phyloP scores from a whole-genome alignment of 1,139 yeast species.

The Suhomyces anneliseae region DNA sequence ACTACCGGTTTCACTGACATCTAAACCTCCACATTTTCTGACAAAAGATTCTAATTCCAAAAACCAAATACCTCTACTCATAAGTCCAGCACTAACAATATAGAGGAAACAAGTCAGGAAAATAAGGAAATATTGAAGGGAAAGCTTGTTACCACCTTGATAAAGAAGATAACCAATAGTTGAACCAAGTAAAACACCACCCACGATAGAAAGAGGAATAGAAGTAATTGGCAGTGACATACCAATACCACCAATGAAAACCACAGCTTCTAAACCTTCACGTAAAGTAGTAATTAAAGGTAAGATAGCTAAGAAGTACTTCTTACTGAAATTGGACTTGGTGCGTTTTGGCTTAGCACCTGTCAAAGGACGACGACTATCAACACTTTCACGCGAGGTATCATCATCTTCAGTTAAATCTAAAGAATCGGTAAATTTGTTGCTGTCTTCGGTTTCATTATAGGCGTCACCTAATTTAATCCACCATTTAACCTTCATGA shows the following conservation, averaged over 20 bases:
- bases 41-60: conserved; percentile 45
- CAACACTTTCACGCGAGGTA: conserved; percentile 13
- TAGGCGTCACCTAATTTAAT: conserved; percentile 47
- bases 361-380: conserved; percentile 16
- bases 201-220: conserved; percentile 38
- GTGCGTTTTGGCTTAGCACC: not conserved
- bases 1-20: conserved; percentile 49
- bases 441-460: conserved; percentile 11
- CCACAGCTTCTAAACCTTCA: conserved; percentile 51
- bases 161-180: conserved; percentile 38
- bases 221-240: conserved; percentile 40
- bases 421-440: not conserved
- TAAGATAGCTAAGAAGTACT: conserved; percentile 40
- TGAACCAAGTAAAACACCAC: conserved; percentile 37
- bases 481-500: conserved; percentile 54
- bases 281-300: conserved; percentile 50
- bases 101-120: conserved; percentile 43
- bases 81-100: conserved; percentile 47
- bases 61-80: conserved; percentile 49
- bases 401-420: not conserved
- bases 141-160: conserved; percentile 43
- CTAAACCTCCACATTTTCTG: conserved; percentile 43
- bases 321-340: conserved; percentile 24
- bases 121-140: conserved; percentile 43
- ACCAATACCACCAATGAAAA: conserved; percentile 50